Percentiles rank a stretch among this genome's conserved stretches.
phyloP scores from a whole-genome alignment of 345 rosid species.

The Cardamine occulta region DNA sequence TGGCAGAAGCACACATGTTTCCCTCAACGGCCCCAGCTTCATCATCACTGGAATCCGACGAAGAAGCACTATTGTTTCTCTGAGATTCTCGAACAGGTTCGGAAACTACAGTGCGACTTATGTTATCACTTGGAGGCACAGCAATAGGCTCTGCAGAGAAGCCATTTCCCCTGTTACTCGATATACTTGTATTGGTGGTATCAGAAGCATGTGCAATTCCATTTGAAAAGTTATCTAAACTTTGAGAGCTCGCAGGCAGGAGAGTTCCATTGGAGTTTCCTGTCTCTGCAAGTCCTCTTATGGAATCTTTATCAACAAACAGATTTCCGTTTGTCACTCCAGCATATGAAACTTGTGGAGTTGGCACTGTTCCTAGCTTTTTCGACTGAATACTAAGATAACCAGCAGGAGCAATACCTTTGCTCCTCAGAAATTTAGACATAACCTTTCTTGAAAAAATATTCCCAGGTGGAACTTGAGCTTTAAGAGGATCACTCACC shows the following conservation, averaged over 20 bases:
- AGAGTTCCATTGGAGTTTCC: slow-evolving; percentile 48
- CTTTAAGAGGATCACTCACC: slow-evolving; percentile 70
- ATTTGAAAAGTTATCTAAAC: slow-evolving; percentile 43
- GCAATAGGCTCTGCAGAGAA: slow-evolving; percentile 38
- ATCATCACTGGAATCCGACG: slow-evolving; percentile 58
- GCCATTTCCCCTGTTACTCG: slow-evolving; percentile 36
- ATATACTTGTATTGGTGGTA: slow-evolving; percentile 40
- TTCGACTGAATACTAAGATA: slow-evolving; percentile 53
- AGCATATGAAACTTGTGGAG: slow-evolving; percentile 44
- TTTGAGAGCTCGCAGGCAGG: slow-evolving; percentile 41
- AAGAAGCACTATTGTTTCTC: slow-evolving; percentile 43
- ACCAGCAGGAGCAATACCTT: slow-evolving; percentile 57
- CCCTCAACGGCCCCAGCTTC: slow-evolving; percentile 67
- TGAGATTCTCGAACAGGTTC: slow-evolving; percentile 44
- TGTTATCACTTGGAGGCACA: slow-evolving; percentile 47
- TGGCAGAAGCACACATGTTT: slow-evolving; percentile 94
- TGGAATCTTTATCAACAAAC: slow-evolving; percentile 34
- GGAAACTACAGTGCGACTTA: slow-evolving; percentile 35
- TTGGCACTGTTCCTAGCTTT: slow-evolving; percentile 47
- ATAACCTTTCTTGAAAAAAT: slow-evolving; percentile 84
- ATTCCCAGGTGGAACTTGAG: slow-evolving; percentile 83
- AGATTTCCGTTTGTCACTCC: slow-evolving; percentile 34
- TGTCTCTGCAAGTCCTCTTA: slow-evolving; percentile 40
- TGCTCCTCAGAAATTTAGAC: slow-evolving; percentile 68
- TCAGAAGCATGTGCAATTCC: slow-evolving; percentile 44